phyloP scores from a whole-genome alignment of 2,329 filamentous ascomycete genomes.

The Pseudogymnoascus sp. region DNA sequence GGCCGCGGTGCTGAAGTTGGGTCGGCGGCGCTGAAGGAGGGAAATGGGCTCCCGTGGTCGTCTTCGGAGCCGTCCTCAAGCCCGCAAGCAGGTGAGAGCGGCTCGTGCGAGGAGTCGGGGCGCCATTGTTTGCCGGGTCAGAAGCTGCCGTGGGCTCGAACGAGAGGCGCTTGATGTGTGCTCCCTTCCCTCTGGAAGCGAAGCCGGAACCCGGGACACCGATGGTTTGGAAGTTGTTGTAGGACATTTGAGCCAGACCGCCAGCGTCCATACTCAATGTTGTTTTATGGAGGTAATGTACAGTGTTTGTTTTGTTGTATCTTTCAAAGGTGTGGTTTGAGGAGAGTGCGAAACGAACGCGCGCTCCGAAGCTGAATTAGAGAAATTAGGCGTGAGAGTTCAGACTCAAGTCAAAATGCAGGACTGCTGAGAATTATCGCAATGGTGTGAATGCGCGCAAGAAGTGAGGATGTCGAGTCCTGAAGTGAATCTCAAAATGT shows the following conservation, averaged over 20 bases:
- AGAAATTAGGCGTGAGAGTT: neutral
- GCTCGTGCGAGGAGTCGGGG: conserved; percentile 82
- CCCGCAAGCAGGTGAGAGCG: conserved; percentile 91
- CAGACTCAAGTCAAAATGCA: neutral
- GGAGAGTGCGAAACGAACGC: neutral
- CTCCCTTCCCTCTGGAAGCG: conserved; percentile 71
- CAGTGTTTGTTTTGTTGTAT: conserved; percentile 5
- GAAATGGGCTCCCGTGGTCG: conserved; percentile 61
- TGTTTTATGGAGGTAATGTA: conserved; percentile 3
- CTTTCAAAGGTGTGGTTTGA: neutral
- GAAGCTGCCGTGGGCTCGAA: conserved; percentile 64
- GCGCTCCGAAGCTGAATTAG: neutral
- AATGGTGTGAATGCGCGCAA: neutral
- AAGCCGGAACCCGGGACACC: conserved; percentile 72
- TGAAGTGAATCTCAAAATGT: neutral
- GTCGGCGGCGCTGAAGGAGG: conserved; percentile 55
- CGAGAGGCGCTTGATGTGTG: conserved; percentile 83
- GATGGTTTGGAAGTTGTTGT: conserved; percentile 70
- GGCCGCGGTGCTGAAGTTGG: conserved; percentile 35
- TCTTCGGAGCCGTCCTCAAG: conserved; percentile 88
- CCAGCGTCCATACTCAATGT: conserved; percentile 70
- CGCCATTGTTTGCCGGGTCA: conserved; percentile 57
- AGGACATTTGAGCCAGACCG: conserved; percentile 99
- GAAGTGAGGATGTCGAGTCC: neutral
- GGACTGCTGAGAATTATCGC: conserved; percentile 3